Evolutionary conservation across 768 basidiomycete genomes (phyloP).

Genomic region (Pleurotus platypus): DNA sequence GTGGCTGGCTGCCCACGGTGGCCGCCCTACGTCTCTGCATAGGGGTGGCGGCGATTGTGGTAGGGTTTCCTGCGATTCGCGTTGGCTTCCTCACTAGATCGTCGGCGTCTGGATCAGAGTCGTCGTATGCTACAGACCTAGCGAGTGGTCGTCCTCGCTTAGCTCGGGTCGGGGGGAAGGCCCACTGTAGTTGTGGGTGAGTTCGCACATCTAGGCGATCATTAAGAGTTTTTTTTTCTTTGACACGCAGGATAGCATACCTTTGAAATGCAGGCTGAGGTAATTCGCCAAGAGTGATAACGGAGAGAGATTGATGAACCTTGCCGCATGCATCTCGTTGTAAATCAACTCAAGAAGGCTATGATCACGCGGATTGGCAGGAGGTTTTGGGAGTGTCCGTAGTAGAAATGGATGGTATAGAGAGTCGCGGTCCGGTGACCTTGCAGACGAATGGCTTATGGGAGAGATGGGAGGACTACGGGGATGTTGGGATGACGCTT

Average conservation of each 20-base stretch:
- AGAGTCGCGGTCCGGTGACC: constrained; percentile 4
- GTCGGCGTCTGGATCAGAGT: constrained; percentile 9
- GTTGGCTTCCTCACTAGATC: background rate
- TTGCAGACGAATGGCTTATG: background rate
- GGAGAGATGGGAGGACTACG: background rate
- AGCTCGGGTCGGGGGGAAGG: constrained; percentile 43
- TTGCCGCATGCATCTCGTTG: constrained; percentile 59
- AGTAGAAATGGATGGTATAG: constrained; percentile 23
- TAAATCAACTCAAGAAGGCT: constrained; percentile 61
- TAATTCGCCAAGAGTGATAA: constrained; percentile 56
- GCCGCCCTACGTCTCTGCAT: constrained; percentile 12
- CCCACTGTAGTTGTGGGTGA: constrained; percentile 57
- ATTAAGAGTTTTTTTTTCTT: too few relatives aligned
- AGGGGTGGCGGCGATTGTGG: constrained; percentile 9
- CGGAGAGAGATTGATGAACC: constrained; percentile 68
- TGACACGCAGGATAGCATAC: too few relatives aligned
- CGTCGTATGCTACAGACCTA: background rate
- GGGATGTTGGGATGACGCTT: background rate
- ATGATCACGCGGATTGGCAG: constrained; percentile 65
- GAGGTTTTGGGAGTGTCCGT: constrained; percentile 32
- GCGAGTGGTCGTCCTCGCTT: constrained; percentile 13
- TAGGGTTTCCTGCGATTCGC: background rate
- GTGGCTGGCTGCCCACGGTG: background rate
- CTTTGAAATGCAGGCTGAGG: constrained; percentile 58
- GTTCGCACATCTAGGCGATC: constrained; percentile 53